Evolutionary conservation across 139 green algal species (phyloP).

Genomic region (Coelastrella sp.): DNA sequence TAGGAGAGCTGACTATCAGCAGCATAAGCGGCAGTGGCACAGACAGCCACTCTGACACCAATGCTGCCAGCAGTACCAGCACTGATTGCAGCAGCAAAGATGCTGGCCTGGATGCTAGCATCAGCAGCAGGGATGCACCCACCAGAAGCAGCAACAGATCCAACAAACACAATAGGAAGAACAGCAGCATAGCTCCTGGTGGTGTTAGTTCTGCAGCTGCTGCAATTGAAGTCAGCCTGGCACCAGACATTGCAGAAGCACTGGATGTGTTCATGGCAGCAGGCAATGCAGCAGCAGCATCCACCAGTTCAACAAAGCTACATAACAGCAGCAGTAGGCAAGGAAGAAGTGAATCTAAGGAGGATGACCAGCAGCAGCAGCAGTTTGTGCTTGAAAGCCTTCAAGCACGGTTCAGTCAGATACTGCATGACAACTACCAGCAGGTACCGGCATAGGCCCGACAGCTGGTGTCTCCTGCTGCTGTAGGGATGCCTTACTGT

Average conservation of each 20-base stretch:
- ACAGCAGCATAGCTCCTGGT: background rate
- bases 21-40: background rate
- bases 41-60: background rate
- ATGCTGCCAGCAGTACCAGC: background rate
- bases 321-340: background rate
- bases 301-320: background rate
- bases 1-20: background rate
- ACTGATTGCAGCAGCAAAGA: background rate
- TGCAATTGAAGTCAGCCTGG: background rate
- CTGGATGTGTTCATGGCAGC: background rate
- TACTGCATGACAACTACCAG: slow-evolving; percentile 31
- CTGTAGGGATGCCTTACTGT: background rate
- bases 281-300: background rate
- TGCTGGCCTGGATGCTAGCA: background rate
- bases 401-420: background rate
- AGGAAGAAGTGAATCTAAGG: background rate
- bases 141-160: background rate
- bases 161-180: background rate
- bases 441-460: background rate
- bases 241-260: background rate
- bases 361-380: slow-evolving; percentile 11
- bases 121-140: background rate
- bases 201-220: background rate
- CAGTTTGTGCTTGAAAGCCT: background rate
- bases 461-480: background rate